A percentile compares a stretch with the other conserved stretches of the same genome.
These are phyloP conservation scores for Aspergillus ochraceus DNA, from an alignment of 2,329 filamentous ascomycete genomes.

Conservation along the genomic window DNA sequence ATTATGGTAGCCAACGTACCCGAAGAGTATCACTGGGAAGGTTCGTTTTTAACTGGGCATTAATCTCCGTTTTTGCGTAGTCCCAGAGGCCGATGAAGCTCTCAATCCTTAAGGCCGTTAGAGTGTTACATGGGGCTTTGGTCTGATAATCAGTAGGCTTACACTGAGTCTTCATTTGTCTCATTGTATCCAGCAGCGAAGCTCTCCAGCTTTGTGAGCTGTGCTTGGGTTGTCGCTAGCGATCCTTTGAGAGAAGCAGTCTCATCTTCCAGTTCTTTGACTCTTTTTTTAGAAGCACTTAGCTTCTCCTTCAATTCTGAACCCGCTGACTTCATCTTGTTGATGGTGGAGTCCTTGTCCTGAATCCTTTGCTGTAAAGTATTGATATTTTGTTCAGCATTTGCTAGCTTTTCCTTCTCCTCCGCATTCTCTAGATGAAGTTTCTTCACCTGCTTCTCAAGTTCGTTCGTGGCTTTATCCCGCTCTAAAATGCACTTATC, in stretches of 20 bases:
- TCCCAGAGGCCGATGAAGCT: conserved; percentile 1
- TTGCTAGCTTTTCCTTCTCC: background rate
- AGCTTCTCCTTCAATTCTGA: background rate
- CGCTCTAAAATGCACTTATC: background rate
- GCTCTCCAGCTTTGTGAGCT: background rate
- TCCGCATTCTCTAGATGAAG: background rate
- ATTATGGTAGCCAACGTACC: background rate
- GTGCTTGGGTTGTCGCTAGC: background rate
- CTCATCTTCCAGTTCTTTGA: background rate
- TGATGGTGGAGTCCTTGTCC: background rate
- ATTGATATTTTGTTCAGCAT: background rate
- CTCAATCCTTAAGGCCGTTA: background rate
- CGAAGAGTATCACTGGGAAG: background rate
- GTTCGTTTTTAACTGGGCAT: background rate
- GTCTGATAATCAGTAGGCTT: background rate
- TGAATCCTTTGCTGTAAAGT: background rate
- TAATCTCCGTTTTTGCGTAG: conserved; percentile 1
- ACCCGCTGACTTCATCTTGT: conserved; percentile 1
- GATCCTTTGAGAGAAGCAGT: background rate
- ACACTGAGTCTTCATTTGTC: background rate
- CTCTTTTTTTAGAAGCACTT: background rate
- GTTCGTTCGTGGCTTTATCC: background rate
- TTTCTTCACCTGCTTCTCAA: background rate
- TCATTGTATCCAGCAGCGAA: background rate
- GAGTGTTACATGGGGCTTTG: background rate